Percentiles rank a stretch among this genome's conserved stretches.
Evolutionary conservation across 2,329 filamentous ascomycete genomes (phyloP).

Genomic region (Cladosporium sp.): DNA sequence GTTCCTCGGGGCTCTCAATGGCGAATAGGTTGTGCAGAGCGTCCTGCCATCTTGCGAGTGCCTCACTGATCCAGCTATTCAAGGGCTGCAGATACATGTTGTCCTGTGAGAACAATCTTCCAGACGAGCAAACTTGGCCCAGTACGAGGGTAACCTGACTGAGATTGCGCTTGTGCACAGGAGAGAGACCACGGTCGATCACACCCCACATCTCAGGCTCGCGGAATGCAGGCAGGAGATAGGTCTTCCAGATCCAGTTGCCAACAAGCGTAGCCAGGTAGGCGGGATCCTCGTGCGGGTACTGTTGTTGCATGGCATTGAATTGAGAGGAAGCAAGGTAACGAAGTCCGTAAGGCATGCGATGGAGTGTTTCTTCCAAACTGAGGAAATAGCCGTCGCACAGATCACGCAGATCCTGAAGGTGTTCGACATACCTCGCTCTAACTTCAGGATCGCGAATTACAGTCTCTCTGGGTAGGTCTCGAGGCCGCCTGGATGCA

Average conservation of each 20-base stretch:
- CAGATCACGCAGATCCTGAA: slow-evolving; percentile 90
- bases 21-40: slow-evolving; percentile 75
- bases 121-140: slow-evolving; percentile 79
- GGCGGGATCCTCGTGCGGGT: slow-evolving; percentile 73
- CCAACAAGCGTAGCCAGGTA: slow-evolving; percentile 78
- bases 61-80: slow-evolving; percentile 85
- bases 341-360: slow-evolving; percentile 89
- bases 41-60: slow-evolving; percentile 71
- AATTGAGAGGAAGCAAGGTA: slow-evolving; percentile 86
- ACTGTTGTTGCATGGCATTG: slow-evolving; percentile 69
- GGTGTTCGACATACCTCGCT: slow-evolving; percentile 86
- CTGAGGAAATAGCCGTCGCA: slow-evolving; percentile 82
- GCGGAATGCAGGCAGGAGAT: slow-evolving; percentile 84
- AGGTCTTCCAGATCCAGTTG: slow-evolving; percentile 91
- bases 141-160: slow-evolving; percentile 88
- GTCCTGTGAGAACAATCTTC: slow-evolving; percentile 84
- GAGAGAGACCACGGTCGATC: slow-evolving; percentile 81
- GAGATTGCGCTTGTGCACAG: slow-evolving; percentile 88
- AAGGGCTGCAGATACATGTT: slow-evolving; percentile 94
- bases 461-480: slow-evolving; percentile 87
- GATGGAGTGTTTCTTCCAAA: slow-evolving; percentile 76
- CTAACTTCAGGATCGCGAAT: slow-evolving; percentile 93
- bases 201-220: slow-evolving; percentile 91
- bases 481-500: slow-evolving; percentile 73
- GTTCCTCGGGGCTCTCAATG: slow-evolving; percentile 79